Evolutionary conservation across 164 flowering plant genomes (phyloP).

Genomic region (Nymphaea colorata): DNA sequence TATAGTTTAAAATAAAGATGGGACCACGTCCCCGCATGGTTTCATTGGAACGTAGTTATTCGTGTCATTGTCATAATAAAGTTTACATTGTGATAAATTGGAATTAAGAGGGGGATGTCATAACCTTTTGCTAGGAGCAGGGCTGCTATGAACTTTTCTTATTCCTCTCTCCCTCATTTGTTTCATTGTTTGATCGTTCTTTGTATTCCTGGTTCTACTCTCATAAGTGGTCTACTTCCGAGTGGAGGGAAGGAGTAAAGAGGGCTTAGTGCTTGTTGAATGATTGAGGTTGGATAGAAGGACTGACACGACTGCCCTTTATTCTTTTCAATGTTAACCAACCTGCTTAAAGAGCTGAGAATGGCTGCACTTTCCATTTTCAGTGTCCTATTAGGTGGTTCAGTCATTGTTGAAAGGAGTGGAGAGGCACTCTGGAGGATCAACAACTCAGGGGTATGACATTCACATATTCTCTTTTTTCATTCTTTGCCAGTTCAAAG

Average conservation of each 20-base stretch:
- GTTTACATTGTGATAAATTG: background rate
- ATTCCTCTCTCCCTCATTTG: background rate
- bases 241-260: too few species aligned
- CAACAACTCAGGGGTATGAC: constrained; percentile 66
- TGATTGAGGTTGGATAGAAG: background rate
- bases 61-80: background rate
- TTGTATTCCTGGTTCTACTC: background rate
- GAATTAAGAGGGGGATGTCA: background rate
- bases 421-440: constrained; percentile 52
- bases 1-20: too few species aligned
- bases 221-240: background rate
- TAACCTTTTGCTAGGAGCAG: background rate
- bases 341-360: background rate
- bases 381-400: constrained; percentile 52
- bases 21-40: too few species aligned
- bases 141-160: background rate
- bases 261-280: background rate
- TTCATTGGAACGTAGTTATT: too few species aligned
- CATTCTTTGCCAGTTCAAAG: background rate
- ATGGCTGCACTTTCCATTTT: constrained; percentile 8
- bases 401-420: constrained; percentile 26
- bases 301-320: background rate
- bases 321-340: background rate
- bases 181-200: background rate
- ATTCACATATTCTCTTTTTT: background rate